Evolutionary conservation across 2,329 filamentous ascomycete genomes (phyloP).

Genomic region (Colletotrichum spinosum): DNA sequence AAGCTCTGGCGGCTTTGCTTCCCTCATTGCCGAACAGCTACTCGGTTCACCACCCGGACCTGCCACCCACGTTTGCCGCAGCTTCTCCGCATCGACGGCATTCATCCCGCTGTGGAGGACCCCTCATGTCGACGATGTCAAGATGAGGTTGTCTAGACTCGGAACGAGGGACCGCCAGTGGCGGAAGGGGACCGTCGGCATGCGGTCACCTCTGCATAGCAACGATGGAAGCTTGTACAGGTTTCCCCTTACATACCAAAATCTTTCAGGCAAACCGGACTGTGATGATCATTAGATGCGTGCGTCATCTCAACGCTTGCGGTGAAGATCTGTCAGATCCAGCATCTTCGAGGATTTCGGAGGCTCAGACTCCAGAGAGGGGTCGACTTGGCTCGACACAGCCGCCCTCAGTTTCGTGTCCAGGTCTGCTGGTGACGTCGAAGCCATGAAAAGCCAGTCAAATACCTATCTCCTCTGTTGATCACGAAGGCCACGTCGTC

Average conservation of each 20-base stretch:
- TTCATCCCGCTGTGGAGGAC: not conserved
- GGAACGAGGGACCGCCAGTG: conserved; percentile 10
- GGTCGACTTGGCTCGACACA: not conserved
- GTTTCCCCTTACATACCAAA: no score
- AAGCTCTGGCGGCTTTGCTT: conserved; percentile 16
- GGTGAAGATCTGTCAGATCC: conserved; percentile 15
- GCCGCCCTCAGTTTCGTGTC: not conserved
- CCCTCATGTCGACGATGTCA: not conserved
- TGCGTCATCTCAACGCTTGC: not conserved
- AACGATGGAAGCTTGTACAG: no score
- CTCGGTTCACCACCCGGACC: conserved; percentile 19
- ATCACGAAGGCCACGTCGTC: not conserved
- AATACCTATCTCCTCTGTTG: not conserved
- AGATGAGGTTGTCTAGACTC: not conserved
- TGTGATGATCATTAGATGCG: no score
- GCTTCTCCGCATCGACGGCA: conserved; percentile 1
- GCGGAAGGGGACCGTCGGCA: not conserved
- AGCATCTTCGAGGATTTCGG: conserved; percentile 7
- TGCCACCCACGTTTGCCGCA: not conserved
- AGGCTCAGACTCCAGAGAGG: conserved; percentile 27
- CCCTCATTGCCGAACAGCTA: conserved; percentile 32
- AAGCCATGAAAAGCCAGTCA: not conserved
- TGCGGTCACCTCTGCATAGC: not conserved
- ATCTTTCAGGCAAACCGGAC: not conserved
- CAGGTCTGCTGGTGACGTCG: not conserved